Conservation (phyloP, 2,329 filamentous ascomycete genomes). For the Ilyonectria sp. region DNA sequence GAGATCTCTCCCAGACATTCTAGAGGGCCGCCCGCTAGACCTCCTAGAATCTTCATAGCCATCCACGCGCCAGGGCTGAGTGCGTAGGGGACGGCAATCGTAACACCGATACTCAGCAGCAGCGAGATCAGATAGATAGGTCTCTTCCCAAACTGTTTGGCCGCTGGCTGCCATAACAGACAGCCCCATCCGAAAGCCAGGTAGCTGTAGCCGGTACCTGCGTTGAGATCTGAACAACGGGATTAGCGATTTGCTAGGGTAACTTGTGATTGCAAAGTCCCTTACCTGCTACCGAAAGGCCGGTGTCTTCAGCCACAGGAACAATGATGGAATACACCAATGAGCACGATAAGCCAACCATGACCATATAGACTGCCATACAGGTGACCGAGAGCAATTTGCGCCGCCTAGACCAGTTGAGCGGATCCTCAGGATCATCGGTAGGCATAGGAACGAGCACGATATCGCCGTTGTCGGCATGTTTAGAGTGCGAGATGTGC, state of each 20-base stretch:
- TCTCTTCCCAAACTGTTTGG: constrained; percentile 51
- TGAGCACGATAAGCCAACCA: constrained; percentile 42
- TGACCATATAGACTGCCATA: constrained; percentile 44
- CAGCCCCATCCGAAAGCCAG: constrained; percentile 49
- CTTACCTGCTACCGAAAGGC: constrained; percentile 11
- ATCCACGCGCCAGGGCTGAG: constrained; percentile 44
- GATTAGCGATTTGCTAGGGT: not conserved
- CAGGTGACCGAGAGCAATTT: constrained; percentile 43
- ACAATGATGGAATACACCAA: constrained; percentile 52
- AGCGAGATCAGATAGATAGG: constrained; percentile 50
- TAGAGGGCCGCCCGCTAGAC: constrained; percentile 48
- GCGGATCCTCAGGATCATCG: constrained; percentile 46
- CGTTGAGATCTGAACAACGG: no score
- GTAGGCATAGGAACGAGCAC: constrained; percentile 44
- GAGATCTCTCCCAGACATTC: constrained; percentile 51
- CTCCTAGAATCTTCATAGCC: constrained; percentile 49
- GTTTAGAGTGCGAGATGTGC: not conserved
- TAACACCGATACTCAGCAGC: constrained; percentile 45
- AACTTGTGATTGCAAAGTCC: not conserved
- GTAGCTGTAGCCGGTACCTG: no score
- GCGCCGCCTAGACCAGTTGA: constrained; percentile 45
- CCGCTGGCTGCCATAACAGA: constrained; percentile 52
- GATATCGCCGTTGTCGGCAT: constrained; percentile 28
- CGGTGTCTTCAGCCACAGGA: constrained; percentile 43
- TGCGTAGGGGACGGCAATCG: constrained; percentile 47